Base-by-base conservation (phyloP, 2,329 filamentous ascomycete species). In the Didymellaceae sp. region DNA sequence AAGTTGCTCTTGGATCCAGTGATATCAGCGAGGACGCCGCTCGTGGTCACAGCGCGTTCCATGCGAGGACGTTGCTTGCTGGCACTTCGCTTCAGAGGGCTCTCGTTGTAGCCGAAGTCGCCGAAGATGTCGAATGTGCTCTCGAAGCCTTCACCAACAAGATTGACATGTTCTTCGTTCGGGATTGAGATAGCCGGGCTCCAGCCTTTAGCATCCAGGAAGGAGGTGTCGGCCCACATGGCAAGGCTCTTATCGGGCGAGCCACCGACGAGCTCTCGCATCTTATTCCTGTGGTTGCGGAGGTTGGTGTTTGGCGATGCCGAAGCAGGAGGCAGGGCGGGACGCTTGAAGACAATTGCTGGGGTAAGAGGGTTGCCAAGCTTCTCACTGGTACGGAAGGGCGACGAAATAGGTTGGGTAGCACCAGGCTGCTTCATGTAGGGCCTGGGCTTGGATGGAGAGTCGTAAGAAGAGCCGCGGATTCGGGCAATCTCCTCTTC, bases 401-500 rank as follows among this genome's bases (percentile, higher is more conserved):
- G 77, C 17, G 77, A 78, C 1, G 77, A 78, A 42, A 67, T 68
- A 38, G 72, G 66, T 30, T 62, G 59, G 17, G 64, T 59, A 32
- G 50, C 61, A 40, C 49, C 59, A 8, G 73, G 67, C 35, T 82
- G 81, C 26, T 80, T 78, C 54, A 80, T 76, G 47, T 77, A 78
- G 10, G 82, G 80, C 32, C 86, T 81, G 62, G 77, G 75, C 75
- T 90, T 91, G 40, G 86, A 89, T 4, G 94, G 94, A 67, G 92
- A 97, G 66, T 96, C 92, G 65, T 92, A 93, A 2, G 91, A 96
- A 1, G 93, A 97, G 55, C 89, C 90, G 59, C 94, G 88, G 45
- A 97, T 87, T 31, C 93, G 90, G 35, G 89, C 90, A 78, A 99
- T 97, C 74, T 97, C 94, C 65, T 95, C 92, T 73, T 97, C 94